These are phyloP conservation scores for Magnolia sinica DNA, from an alignment of 164 flowering plant genomes.

Conservation along the genomic window DNA sequence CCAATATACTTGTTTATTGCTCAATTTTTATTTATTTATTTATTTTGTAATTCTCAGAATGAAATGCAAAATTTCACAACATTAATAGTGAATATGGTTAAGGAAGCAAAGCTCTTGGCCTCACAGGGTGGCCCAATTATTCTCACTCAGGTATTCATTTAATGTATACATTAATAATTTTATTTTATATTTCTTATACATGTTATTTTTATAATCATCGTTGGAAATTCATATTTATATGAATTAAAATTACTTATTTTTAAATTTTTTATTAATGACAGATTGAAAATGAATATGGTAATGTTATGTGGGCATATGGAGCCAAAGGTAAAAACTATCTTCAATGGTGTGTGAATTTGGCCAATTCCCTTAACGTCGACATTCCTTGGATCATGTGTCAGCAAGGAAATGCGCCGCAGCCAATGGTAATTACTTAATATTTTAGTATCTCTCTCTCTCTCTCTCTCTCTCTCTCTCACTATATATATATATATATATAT, in stretches of 20 bases:
- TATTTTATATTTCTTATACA: too few relatives aligned
- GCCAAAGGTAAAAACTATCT: constrained; percentile 29
- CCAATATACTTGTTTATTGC: too few relatives aligned
- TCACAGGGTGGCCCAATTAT: constrained; percentile 17
- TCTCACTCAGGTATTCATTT: constrained; percentile 8
- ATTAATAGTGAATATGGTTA: constrained; percentile 6
- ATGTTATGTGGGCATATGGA: constrained; percentile 24
- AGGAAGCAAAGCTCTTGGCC: constrained; percentile 7
- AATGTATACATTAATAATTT: neutral
- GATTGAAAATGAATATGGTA: constrained; percentile 54
- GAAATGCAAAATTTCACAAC: constrained; percentile 8
- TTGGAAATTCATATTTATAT: neutral
- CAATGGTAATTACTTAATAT: constrained; percentile 27
- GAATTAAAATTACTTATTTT: neutral
- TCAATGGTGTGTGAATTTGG: constrained; percentile 46
- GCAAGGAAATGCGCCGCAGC: constrained; percentile 39
- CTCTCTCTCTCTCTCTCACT: too few relatives aligned
- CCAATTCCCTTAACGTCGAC: constrained; percentile 22
- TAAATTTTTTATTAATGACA: neutral
- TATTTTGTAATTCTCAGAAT: neutral
- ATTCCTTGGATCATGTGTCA: constrained; percentile 64
- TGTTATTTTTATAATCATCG: neutral
- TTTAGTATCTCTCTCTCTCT: neutral
- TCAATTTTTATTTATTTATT: neutral
- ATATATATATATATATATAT: neutral